Base-by-base conservation (phyloP, 306 rosid species). In the Carpinus fangiana region DNA sequence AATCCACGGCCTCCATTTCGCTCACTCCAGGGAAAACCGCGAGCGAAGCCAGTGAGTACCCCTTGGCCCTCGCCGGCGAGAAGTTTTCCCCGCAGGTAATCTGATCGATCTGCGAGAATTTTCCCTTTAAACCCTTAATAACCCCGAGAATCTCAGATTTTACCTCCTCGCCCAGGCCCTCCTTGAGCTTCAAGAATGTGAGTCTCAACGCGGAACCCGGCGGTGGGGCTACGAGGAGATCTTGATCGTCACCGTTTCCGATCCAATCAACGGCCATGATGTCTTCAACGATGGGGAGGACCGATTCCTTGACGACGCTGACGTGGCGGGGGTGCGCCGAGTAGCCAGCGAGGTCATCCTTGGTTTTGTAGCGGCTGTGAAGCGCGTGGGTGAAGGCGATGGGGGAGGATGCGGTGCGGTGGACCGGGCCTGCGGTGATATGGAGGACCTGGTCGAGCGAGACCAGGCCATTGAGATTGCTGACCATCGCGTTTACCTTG, bases 181-280 rank as follows among this genome's bases (percentile, higher is more conserved):
- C 98, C 88, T 95, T 95, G 76, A 91, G 31, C 69, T 95, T 95
- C 76, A 95, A 47, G 75, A 95, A 86, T 77, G 85, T 89, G 14
- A 87, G 73, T 3, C 92, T 74, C 18, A 89, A 10, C 0, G 95
- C 93, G 0, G 98, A 92, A 1, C 95, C 96, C 13, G 80, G 82
- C 0, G 86, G n/a, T 2, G 81, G 81, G 36, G 41, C 78, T 5
- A 81, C n/a, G 0, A 72, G 76, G 9, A 72, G 85, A 7, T 45
- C 82, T 17, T 8, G 12, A 4, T 13, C 45, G 8, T 85, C 64
- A 21, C 64, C 84, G 0, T 82, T 92, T 34, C 90, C 82, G 46
- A 92, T 55, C 98, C 97, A 95, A 81, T 95, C 98, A 70, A 91
- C 93, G 81, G 93, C 98, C 97, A 95, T 89, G 87, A 95, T 46